phyloP scores from a whole-genome alignment of 345 rosid genomes.

The Capsella bursapastoris region DNA sequence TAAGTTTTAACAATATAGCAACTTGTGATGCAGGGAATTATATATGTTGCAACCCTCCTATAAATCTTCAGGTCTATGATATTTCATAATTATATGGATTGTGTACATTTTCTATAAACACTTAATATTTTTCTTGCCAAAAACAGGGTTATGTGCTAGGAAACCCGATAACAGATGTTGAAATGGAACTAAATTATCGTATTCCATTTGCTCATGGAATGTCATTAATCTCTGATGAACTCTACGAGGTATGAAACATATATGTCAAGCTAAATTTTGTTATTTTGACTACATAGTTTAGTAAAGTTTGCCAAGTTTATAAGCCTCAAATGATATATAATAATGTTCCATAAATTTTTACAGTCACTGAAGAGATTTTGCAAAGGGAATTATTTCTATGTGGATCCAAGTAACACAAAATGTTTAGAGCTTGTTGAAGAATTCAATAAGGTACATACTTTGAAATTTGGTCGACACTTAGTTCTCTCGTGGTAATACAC shows the following conservation, averaged over 20 bases:
- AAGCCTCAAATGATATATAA: not conserved
- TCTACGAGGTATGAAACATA: slow-evolving; percentile 50
- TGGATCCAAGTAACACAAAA: slow-evolving; percentile 4
- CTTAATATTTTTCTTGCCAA: not conserved
- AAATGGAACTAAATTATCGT: slow-evolving; percentile 42
- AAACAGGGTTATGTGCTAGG: slow-evolving; percentile 60
- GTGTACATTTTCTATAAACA: not conserved
- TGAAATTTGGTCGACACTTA: not conserved
- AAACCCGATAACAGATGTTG: slow-evolving; percentile 44
- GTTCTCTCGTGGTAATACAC: not conserved
- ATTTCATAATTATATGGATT: too few relatives aligned
- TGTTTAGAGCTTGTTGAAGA: slow-evolving; percentile 23
- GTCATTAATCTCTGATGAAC: slow-evolving; percentile 56
- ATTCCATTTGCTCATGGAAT: slow-evolving; percentile 50
- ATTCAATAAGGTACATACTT: slow-evolving; percentile 10
- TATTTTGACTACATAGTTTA: not conserved
- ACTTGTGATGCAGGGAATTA: not conserved
- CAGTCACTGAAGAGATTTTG: slow-evolving; percentile 27
- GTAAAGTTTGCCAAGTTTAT: not conserved
- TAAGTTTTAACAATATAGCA: not conserved
- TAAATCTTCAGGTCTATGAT: slow-evolving; percentile 47
- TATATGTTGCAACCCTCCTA: slow-evolving; percentile 28
- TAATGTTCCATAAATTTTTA: not conserved
- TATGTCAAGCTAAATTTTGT: not conserved
- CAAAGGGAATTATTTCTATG: slow-evolving; percentile 5